Base-by-base conservation (phyloP, 2,329 filamentous ascomycete genomes). In the Purpureocillium takamizusanense region DNA sequence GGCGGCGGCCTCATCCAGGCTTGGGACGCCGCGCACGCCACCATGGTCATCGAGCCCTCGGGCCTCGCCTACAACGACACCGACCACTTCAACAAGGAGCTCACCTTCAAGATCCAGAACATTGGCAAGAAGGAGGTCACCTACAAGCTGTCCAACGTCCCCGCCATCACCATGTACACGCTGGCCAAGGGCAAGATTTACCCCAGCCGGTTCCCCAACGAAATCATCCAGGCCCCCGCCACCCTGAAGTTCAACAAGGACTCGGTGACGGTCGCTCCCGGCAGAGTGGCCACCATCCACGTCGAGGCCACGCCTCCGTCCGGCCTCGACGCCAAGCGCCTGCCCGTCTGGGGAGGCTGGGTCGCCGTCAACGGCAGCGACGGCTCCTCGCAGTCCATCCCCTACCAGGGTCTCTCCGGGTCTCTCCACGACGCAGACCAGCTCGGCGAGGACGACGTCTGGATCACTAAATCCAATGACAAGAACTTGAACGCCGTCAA, bases 11-110 rank as follows among this genome's bases (percentile, higher is more conserved):
- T 81, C 11, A 59, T 82, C 35, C 73, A 78, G 46, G 77, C 74
- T 4, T 71, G 72, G 44, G 72, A 78, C 40, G 74, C 76, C 4
- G 72, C 76, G 6, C 67, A 72, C 46, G 61, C 70, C 13, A 73
- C 65, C 3, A 69, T 70, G 2, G 50, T 74, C 11, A 59, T 81
- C 15, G 70, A 67, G 47, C 67, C 65, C 9, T 72, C 72, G n/a
- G 74, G 69, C 52, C 56, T 83, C 12, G 68, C 73, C 4, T 80
- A 81, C 59, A 81, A 82, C 51, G 78, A 83, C 53, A 78, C 76
- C 0, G 72, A 74, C 45, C 53, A 81, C 61, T 70, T 78, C 44
- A 53, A 54, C 33, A 54, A 61, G 10, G 61, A 59, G 2, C 59
- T 68, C 32, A 67, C 68, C 45, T 77, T 82, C 51, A 68, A 62